Conservation (phyloP, 495 filamentous ascomycete species). For the Neurospora sublineolata region DNA sequence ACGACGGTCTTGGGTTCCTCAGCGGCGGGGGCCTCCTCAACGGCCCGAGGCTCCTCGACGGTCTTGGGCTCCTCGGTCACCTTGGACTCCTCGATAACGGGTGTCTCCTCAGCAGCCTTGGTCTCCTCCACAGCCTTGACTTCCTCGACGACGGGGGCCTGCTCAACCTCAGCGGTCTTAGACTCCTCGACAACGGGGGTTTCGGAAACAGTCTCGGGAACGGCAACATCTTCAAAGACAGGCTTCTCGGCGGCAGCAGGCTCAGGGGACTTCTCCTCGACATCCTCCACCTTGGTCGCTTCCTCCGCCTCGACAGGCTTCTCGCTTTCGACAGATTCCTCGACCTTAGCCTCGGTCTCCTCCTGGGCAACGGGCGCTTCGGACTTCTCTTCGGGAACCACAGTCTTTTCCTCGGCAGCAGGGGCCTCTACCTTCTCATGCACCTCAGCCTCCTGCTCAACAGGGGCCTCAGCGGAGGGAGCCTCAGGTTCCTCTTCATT, state of each 20-base stretch:
- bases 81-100: constrained; percentile 5
- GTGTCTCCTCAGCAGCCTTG: constrained; percentile 4
- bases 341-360: not conserved
- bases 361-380: not conserved
- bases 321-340: not conserved
- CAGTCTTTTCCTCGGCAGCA: constrained; percentile 1
- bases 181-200: constrained; percentile 6
- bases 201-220: not conserved
- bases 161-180: constrained; percentile 7
- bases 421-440: not conserved
- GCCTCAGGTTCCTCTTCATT: not conserved
- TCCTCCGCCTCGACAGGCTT: not conserved
- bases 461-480: not conserved
- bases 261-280: constrained; percentile 5
- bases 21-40: constrained; percentile 1
- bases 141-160: constrained; percentile 3
- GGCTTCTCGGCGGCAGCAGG: not conserved
- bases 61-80: not conserved
- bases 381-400: not conserved
- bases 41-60: not conserved
- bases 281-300: not conserved
- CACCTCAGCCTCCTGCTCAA: constrained; percentile 1
- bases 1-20: not conserved
- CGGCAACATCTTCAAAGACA: not conserved
- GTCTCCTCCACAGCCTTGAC: not conserved